Conservation (phyloP, 1,284 basidiomycete species). For the Coniferiporia sulphurascens region DNA sequence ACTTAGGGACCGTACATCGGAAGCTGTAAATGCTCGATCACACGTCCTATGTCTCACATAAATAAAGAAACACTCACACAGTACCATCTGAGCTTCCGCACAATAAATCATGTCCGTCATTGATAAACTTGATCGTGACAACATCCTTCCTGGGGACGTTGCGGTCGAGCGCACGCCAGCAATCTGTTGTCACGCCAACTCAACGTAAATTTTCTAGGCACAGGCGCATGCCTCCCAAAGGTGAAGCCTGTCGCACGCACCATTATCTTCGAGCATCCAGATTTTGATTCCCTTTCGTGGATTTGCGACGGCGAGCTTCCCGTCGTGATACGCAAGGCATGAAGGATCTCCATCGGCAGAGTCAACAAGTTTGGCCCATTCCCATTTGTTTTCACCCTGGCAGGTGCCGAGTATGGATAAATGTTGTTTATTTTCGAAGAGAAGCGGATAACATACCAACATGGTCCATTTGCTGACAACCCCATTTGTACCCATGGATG, state of each 20-base stretch:
- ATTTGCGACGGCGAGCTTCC: constrained; percentile 57
- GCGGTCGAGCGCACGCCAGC: constrained; percentile 52
- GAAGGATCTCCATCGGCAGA: constrained; percentile 38
- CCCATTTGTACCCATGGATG: constrained; percentile 53
- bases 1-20: constrained; percentile 41
- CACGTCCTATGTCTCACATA: neutral
- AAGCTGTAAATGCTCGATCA: neutral
- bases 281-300: constrained; percentile 53
- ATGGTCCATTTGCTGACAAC: constrained; percentile 53
- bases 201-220: too few species aligned
- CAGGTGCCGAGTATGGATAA: neutral
- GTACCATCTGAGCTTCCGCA: constrained; percentile 66
- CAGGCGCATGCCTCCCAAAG: neutral
- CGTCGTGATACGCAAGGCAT: constrained; percentile 50
- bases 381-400: constrained; percentile 51
- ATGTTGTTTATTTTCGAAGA: neutral
- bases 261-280: constrained; percentile 59
- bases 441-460: constrained; percentile 35
- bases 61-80: constrained; percentile 37
- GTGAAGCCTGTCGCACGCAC: constrained; percentile 3
- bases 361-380: constrained; percentile 49
- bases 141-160: constrained; percentile 57
- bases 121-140: constrained; percentile 54
- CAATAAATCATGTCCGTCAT: constrained; percentile 55
- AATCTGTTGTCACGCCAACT: constrained; percentile 31